A percentile compares a stretch with the other conserved stretches of the same genome.
These are phyloP conservation scores for Periconia digitata DNA, from an alignment of 2,329 filamentous ascomycete genomes.

Conservation along the genomic window DNA sequence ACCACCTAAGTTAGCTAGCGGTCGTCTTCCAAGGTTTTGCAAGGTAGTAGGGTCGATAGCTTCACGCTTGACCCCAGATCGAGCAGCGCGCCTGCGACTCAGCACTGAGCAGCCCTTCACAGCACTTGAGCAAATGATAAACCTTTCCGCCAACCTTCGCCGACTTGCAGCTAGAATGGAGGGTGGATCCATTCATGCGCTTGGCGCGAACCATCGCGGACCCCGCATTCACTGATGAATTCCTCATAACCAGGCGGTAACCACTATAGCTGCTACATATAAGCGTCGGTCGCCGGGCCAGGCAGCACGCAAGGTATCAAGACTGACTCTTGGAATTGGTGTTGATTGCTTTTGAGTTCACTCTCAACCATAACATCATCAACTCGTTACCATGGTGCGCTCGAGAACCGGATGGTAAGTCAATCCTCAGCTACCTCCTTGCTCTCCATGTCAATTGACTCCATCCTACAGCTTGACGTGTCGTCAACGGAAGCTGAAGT, in stretches of 20 bases:
- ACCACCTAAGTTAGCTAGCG: slow-evolving; percentile 1
- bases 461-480: slow-evolving; percentile 49
- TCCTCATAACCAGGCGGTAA: slow-evolving; percentile 23
- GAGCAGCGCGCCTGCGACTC: slow-evolving; percentile 29
- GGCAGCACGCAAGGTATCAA: slow-evolving; percentile 23
- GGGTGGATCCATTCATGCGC: slow-evolving; percentile 22
- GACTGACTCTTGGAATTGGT: slow-evolving; percentile 2
- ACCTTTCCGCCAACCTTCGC: slow-evolving; percentile 23
- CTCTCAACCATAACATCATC: slow-evolving; percentile 14
- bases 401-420: slow-evolving; percentile 45
- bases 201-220: slow-evolving; percentile 38
- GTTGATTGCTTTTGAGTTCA: slow-evolving; percentile 21
- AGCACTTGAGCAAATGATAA: slow-evolving; percentile 26
- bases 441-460: slow-evolving; percentile 10
- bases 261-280: slow-evolving; percentile 35
- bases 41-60: slow-evolving; percentile 9
- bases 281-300: slow-evolving; percentile 27
- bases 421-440: slow-evolving; percentile 1
- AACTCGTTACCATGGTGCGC: slow-evolving; percentile 29
- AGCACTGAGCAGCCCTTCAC: slow-evolving; percentile 18
- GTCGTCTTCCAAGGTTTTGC: not conserved
- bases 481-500: slow-evolving; percentile 65
- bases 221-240: slow-evolving; percentile 40
- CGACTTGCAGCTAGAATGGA: slow-evolving; percentile 5
- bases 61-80: slow-evolving; percentile 32